Base-by-base conservation (phyloP, 1,139 yeast species). In the Pichia kudriavzevii region DNA sequence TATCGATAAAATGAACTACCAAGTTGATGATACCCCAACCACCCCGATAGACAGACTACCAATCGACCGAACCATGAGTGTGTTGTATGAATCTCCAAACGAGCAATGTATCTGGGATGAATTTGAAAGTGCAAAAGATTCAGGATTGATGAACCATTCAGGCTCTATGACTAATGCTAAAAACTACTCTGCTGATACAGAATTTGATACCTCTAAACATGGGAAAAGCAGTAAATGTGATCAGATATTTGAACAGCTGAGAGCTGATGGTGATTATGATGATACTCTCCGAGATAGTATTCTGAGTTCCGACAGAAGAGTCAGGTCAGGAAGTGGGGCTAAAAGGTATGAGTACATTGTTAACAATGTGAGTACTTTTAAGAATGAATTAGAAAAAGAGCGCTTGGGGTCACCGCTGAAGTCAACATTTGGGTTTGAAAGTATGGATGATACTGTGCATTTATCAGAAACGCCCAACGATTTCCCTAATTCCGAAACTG, bases 321-420 rank as follows among this genome's bases (percentile, higher is more conserved):
- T 36, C 8, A 36, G 47, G 35, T 42, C 47, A 8, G 40, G 44
- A 15, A 40, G 44, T 26, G 41, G 41, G 3, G 44, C 45, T 8
- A 42, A 34, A 12, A 33, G 47, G 22, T 43, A 43, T 35, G 47
- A 43, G 32, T 31, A 39, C 17, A 20, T 43, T 11, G 35, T 39
- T 3, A 37, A 39, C 26, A 43, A 40, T 27, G 43, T 43, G 11
- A 28, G 26, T 20, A 28, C 27, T 28, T 35, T 43, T 11, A 43
- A 43, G 12, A 26, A 30, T n/a, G 40, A 35, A 22, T 21, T 43
- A 23, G 34, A 36, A 30, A 38, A 28, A 18, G 36, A 35, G 22
- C 35, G 37, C 22, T 15, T 36, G 11, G 8, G 31, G 3, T 28
- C 41, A 13, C 36, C 42, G 17, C 9, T 34, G 5, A 34, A 32